Conservation (phyloP, 768 basidiomycete genomes). For the Chalciporus sphaerocephalus region DNA sequence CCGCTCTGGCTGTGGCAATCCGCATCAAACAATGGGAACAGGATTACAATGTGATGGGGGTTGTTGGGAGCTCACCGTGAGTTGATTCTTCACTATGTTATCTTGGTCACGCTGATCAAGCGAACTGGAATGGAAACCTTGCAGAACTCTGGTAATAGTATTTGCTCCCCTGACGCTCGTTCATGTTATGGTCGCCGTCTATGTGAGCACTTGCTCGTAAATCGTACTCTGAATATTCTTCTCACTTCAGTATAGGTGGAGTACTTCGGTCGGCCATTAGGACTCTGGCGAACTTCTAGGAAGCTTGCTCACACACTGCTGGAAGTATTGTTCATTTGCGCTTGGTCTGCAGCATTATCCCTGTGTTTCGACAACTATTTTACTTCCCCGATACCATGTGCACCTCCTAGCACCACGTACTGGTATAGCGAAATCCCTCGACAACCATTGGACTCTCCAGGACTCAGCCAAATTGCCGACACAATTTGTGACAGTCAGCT, state of each 20-base stretch:
- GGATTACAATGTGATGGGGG: constrained; percentile 51
- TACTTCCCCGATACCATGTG: constrained; percentile 79
- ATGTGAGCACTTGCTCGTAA: constrained; percentile 47
- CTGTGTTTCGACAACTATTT: constrained; percentile 91
- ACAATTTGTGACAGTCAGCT: constrained; percentile 71
- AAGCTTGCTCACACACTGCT: constrained; percentile 84
- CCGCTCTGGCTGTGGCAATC: constrained; percentile 76
- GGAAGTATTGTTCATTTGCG: constrained; percentile 87
- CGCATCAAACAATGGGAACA: constrained; percentile 61
- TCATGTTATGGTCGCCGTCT: constrained; percentile 83
- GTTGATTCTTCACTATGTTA: constrained; percentile 26
- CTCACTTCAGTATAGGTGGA: constrained; percentile 56
- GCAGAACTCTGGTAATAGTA: constrained; percentile 76
- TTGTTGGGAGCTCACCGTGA: constrained; percentile 79
- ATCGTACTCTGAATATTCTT: constrained; percentile 4
- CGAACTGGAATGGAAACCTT: not conserved
- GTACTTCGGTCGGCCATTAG: constrained; percentile 88
- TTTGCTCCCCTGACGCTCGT: constrained; percentile 79
- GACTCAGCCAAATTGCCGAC: constrained; percentile 47
- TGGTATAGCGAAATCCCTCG: constrained; percentile 76
- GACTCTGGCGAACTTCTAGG: constrained; percentile 85
- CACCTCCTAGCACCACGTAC: constrained; percentile 49
- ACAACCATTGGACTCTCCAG: constrained; percentile 18
- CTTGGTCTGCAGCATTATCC: constrained; percentile 88
- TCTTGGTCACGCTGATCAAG: too few relatives aligned